Evolutionary conservation across 1,284 basidiomycete genomes (phyloP).

Genomic region (Schizophyllum amplum): DNA sequence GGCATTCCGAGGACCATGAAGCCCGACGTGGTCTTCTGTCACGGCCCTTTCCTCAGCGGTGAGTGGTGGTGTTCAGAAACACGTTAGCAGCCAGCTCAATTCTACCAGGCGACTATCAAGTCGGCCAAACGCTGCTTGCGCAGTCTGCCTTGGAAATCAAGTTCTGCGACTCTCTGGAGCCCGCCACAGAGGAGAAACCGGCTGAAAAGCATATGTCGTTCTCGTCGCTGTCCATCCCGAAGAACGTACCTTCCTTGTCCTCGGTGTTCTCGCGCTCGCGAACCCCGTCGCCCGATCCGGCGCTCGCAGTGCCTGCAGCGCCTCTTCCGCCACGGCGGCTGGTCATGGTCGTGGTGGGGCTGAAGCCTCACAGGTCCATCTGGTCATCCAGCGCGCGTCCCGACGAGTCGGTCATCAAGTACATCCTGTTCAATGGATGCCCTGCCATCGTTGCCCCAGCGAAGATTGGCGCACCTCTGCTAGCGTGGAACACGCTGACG

Average conservation of each 20-base stretch:
- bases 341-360: constrained; percentile 44
- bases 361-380: constrained; percentile 50
- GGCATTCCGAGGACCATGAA: constrained; percentile 54
- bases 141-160: constrained; percentile 46
- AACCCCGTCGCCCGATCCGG: constrained; percentile 42
- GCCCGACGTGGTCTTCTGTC: constrained; percentile 60
- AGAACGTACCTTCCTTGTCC: constrained; percentile 18
- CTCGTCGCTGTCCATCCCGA: constrained; percentile 18
- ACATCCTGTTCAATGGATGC: constrained; percentile 53
- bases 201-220: constrained; percentile 12
- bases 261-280: constrained; percentile 38
- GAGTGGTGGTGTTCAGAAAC: constrained; percentile 2
- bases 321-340: constrained; percentile 39
- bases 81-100: not conserved
- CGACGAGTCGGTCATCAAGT: constrained; percentile 53
- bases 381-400: constrained; percentile 55
- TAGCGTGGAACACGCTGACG: constrained; percentile 56
- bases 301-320: constrained; percentile 21
- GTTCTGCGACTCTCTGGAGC: constrained; percentile 28
- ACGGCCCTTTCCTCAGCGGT: constrained; percentile 55
- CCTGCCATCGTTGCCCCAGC: constrained; percentile 52
- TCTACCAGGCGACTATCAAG: constrained; percentile 42
- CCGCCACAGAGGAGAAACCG: constrained; percentile 15
- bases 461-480: constrained; percentile 47
- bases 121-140: constrained; percentile 49